A percentile compares a stretch with the other conserved stretches of the same genome.
Conservation (phyloP, 2,329 filamentous ascomycete genomes). For the Penicillium brasilianum region DNA sequence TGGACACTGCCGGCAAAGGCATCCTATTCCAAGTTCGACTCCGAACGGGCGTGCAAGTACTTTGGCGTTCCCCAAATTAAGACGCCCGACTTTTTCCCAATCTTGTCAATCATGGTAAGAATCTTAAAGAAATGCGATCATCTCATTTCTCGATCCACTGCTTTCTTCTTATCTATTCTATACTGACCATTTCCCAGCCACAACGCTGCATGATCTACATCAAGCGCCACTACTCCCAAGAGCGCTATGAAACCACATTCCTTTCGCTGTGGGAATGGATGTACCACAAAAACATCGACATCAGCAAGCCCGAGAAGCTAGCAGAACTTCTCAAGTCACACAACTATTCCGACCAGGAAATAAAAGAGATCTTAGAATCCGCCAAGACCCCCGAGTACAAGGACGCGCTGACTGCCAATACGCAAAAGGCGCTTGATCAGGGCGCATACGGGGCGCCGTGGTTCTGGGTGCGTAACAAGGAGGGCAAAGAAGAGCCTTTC, state of each 20-base stretch:
- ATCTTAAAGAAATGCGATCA: not conserved
- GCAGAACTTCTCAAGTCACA: conserved; percentile 43
- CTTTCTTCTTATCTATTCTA: not conserved
- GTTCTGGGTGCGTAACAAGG: conserved; percentile 64
- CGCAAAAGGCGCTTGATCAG: conserved; percentile 63
- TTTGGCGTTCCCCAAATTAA: conserved; percentile 49
- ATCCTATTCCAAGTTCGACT: conserved; percentile 59
- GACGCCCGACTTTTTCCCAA: conserved; percentile 58
- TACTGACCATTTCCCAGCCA: conserved; percentile 50
- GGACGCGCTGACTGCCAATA: conserved; percentile 61
- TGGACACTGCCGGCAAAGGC: conserved; percentile 74
- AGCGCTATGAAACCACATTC: conserved; percentile 60
- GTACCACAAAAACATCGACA: conserved; percentile 66
- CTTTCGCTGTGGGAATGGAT: conserved; percentile 63
- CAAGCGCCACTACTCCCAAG: conserved; percentile 60
- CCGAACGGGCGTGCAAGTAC: conserved; percentile 55
- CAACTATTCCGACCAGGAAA: conserved; percentile 48
- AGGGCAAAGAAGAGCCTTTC: conserved; percentile 68
- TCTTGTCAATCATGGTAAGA: conserved; percentile 58
- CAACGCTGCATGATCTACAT: conserved; percentile 71
- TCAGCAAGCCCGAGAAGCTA: conserved; percentile 64
- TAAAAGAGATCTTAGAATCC: conserved; percentile 61
- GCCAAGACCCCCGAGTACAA: conserved; percentile 58
- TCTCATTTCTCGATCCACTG: conserved; percentile 40
- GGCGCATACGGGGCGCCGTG: conserved; percentile 81